Evolutionary conservation across 257 asterid species (phyloP).

Genomic region (Penstemon barbatus): DNA sequence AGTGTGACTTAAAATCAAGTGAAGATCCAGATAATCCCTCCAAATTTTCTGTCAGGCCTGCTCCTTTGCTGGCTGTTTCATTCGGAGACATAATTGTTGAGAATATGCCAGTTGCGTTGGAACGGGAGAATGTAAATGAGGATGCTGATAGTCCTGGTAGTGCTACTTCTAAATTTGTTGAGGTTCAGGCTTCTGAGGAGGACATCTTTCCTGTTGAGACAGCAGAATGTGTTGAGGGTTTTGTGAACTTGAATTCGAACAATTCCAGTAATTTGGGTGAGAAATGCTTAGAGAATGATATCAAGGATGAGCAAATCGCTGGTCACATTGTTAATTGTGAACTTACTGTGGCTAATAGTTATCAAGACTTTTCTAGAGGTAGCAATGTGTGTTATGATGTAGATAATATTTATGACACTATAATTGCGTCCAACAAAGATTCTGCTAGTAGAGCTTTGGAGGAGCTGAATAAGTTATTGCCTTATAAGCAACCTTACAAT

Average conservation of each 20-base stretch:
- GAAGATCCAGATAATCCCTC: constrained; percentile 48
- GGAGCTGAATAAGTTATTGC: constrained; percentile 59
- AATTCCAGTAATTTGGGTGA: constrained; percentile 32
- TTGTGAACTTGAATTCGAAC: constrained; percentile 29
- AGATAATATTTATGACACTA: constrained; percentile 41
- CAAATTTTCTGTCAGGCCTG: constrained; percentile 38
- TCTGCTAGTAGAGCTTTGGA: constrained; percentile 47
- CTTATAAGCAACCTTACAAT: constrained; percentile 38
- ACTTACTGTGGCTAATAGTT: constrained; percentile 26
- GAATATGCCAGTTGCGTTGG: constrained; percentile 35
- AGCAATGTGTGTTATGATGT: constrained; percentile 27
- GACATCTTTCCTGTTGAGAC: constrained; percentile 32
- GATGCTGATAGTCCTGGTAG: constrained; percentile 82
- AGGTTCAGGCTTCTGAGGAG: constrained; percentile 38
- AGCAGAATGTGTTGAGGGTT: constrained; percentile 31
- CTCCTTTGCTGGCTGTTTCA: constrained; percentile 45
- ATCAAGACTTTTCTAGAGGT: constrained; percentile 27
- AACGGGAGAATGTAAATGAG: constrained; percentile 39
- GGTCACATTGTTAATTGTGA: constrained; percentile 25
- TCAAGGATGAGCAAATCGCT: constrained; percentile 32
- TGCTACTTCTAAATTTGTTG: constrained; percentile 70
- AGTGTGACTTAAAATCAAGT: constrained; percentile 37
- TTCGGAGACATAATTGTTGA: constrained; percentile 35
- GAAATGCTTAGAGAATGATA: constrained; percentile 33
- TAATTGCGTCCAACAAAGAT: constrained; percentile 63